A percentile compares a stretch with the other conserved stretches of the same genome.
Evolutionary conservation across 495 filamentous ascomycete species (phyloP).

Genomic region (Hypoxylon cercidicola): DNA sequence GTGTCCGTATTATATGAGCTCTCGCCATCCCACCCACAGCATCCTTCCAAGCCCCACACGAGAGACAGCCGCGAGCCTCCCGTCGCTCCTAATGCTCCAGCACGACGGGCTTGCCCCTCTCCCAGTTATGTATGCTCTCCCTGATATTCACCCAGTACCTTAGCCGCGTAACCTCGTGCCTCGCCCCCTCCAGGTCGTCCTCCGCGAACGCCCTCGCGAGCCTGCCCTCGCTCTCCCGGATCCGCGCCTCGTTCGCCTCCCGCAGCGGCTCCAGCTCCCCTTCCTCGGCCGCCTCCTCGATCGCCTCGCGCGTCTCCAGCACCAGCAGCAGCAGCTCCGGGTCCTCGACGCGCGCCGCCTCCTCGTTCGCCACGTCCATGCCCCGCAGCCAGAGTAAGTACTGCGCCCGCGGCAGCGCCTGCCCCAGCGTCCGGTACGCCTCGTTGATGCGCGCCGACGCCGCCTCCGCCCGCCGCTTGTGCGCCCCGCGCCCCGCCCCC

Average conservation of each 20-base stretch:
- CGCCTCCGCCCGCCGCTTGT: slow-evolving; percentile 72
- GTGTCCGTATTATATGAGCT: too few species aligned
- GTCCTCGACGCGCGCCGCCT: slow-evolving; percentile 74
- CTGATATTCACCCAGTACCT: slow-evolving; percentile 92
- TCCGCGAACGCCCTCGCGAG: slow-evolving; percentile 71
- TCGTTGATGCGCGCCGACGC: slow-evolving; percentile 84
- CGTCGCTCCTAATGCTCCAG: slow-evolving; percentile 64
- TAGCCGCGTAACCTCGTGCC: slow-evolving; percentile 76
- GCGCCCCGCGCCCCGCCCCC: slow-evolving; percentile 38
- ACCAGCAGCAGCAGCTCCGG: slow-evolving; percentile 84
- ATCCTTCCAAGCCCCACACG: too few species aligned
- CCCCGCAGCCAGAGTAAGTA: slow-evolving; percentile 79
- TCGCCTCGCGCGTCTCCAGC: slow-evolving; percentile 83
- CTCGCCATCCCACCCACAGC: too few species aligned
- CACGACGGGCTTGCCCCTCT: slow-evolving; percentile 74
- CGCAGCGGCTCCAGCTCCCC: slow-evolving; percentile 68
- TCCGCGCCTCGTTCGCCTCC: slow-evolving; percentile 72
- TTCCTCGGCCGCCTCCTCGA: slow-evolving; percentile 79
- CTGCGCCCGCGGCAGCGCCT: slow-evolving; percentile 82
- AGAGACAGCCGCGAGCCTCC: too few species aligned
- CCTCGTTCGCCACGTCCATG: slow-evolving; percentile 81
- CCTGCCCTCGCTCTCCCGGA: slow-evolving; percentile 65
- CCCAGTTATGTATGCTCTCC: slow-evolving; percentile 84
- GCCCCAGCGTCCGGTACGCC: slow-evolving; percentile 83
- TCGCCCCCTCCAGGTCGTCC: slow-evolving; percentile 74